A percentile compares a stretch with the other conserved stretches of the same genome.
phyloP scores from a whole-genome alignment of 1,139 yeast genomes.

The Sugiyamaella novakii region DNA sequence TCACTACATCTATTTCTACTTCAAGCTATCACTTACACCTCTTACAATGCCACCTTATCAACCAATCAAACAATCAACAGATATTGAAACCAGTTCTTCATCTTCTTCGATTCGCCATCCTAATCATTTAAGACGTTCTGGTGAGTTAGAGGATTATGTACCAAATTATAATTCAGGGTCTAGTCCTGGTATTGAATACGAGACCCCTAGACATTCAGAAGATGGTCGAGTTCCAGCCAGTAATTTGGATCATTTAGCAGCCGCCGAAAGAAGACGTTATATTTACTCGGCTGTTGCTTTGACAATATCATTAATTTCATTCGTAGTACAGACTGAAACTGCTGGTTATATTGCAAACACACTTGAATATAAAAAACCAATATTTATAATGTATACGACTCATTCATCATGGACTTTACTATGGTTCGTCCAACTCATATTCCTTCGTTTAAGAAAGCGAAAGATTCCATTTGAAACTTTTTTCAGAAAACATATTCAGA shows the following conservation, averaged over 20 bases:
- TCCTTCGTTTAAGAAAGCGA: constrained; percentile 41
- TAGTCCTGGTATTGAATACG: not conserved
- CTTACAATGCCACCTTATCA: constrained; percentile 5
- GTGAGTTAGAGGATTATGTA: not conserved
- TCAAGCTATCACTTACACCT: too few species aligned
- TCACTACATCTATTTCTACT: too few species aligned
- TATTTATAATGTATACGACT: constrained; percentile 64
- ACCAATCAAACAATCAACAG: not conserved
- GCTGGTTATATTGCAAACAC: constrained; percentile 69
- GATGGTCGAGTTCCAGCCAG: not conserved
- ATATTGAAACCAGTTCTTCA: not conserved
- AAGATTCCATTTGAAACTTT: constrained; percentile 44
- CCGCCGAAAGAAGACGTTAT: constrained; percentile 19
- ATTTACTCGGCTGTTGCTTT: constrained; percentile 56
- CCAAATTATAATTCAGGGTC: not conserved
- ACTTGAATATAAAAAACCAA: constrained; percentile 66
- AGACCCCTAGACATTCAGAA: constrained; percentile 1
- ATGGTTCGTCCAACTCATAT: constrained; percentile 67
- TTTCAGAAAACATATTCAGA: constrained; percentile 53
- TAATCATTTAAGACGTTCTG: not conserved
- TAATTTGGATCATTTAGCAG: constrained; percentile 10
- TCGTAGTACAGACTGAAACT: constrained; percentile 78
- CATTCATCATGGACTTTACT: constrained; percentile 79
- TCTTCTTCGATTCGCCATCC: not conserved
- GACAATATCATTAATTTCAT: constrained; percentile 60